Percentiles rank a stretch among this genome's conserved stretches.
Evolutionary conservation across 2,329 filamentous ascomycete species (phyloP).

Genomic region (Epichloe aotearoae): DNA sequence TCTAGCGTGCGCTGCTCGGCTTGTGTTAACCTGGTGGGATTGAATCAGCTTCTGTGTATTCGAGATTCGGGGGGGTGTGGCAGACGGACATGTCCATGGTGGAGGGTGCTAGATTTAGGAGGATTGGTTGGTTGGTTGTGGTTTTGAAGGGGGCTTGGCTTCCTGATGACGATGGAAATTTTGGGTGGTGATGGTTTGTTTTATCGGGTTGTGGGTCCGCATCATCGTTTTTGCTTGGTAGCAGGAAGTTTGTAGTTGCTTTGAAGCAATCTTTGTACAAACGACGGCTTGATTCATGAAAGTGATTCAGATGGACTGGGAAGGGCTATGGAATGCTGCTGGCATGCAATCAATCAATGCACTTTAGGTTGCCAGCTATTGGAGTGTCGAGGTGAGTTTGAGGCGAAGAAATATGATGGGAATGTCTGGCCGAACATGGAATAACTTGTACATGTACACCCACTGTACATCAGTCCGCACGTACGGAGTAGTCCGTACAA

Average conservation of each 20-base stretch:
- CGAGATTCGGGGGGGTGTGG: not conserved
- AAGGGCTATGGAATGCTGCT: not conserved
- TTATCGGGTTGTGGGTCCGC: not conserved
- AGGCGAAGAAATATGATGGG: no score
- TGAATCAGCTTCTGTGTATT: slow-evolving; percentile 2
- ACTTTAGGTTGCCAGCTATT: no score
- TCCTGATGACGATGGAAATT: slow-evolving; percentile 14
- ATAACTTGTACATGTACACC: no score
- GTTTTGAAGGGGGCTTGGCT: not conserved
- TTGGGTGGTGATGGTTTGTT: slow-evolving; percentile 2
- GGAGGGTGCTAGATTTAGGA: not conserved
- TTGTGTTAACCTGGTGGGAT: slow-evolving; percentile 43
- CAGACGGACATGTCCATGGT: slow-evolving; percentile 9
- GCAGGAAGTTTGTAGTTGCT: not conserved
- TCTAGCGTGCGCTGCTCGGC: slow-evolving; percentile 88
- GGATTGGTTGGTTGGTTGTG: not conserved
- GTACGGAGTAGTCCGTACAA: no score
- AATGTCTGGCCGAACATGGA: no score
- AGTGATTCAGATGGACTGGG: slow-evolving; percentile 49
- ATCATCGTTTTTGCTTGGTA: slow-evolving; percentile 2
- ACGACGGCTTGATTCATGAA: no score
- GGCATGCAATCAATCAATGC: no score
- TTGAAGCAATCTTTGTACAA: no score
- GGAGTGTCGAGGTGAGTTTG: no score
- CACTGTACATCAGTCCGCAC: no score